Evolutionary conservation across 306 rosid species (phyloP).

Genomic region (Rosa multiflora): DNA sequence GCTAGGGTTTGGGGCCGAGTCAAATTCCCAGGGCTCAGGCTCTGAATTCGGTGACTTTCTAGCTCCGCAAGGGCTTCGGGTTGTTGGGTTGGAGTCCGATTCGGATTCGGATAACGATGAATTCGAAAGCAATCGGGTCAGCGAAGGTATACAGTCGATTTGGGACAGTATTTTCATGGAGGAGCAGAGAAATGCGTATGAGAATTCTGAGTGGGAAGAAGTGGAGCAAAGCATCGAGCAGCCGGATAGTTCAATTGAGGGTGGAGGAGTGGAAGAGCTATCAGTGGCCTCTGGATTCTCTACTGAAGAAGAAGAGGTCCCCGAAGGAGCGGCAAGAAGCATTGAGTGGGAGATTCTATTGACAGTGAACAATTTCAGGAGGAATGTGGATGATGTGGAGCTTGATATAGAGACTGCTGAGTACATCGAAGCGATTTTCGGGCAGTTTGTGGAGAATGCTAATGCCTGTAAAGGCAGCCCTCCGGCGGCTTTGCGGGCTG

Average conservation of each 20-base stretch:
- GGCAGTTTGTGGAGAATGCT: constrained; percentile 68
- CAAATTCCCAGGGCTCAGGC: constrained; percentile 27
- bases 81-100: constrained; percentile 58
- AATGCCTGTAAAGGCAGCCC: constrained; percentile 63
- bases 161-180: constrained; percentile 64
- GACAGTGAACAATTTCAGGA: constrained; percentile 60
- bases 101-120: constrained; percentile 52
- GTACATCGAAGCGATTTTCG: constrained; percentile 52
- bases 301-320: constrained; percentile 43
- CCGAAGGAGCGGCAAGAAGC: constrained; percentile 49
- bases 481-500: constrained; percentile 57
- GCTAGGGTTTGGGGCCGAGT: constrained; percentile 36
- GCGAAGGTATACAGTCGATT: constrained; percentile 43
- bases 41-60: constrained; percentile 28
- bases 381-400: constrained; percentile 35
- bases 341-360: constrained; percentile 81
- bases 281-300: constrained; percentile 61
- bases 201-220: constrained; percentile 64
- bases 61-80: constrained; percentile 47
- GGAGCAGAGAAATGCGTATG: constrained; percentile 55
- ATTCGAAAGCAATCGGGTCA: constrained; percentile 42
- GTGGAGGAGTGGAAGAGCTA: constrained; percentile 31
- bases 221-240: constrained; percentile 30
- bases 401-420: constrained; percentile 40
- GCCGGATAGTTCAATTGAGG: constrained; percentile 34